Evolutionary conservation across 495 filamentous ascomycete genomes (phyloP).

Genomic region (Beverwykella pulmonaria): DNA sequence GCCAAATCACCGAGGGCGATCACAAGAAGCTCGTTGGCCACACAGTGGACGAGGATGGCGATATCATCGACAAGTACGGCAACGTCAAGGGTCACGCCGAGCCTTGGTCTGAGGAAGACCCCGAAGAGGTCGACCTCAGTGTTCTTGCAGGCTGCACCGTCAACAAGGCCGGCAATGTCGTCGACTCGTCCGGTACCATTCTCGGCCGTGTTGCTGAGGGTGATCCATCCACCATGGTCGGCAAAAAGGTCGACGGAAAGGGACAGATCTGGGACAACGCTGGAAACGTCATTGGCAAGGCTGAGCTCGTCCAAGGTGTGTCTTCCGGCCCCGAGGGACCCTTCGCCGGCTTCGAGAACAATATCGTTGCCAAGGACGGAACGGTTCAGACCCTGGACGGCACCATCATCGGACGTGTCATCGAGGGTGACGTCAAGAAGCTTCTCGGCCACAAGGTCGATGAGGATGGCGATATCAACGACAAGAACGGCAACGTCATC

Average conservation of each 20-base stretch:
- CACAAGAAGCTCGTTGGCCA: slow-evolving; percentile 73
- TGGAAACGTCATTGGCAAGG: slow-evolving; percentile 75
- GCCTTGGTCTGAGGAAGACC: slow-evolving; percentile 64
- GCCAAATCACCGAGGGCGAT: slow-evolving; percentile 73
- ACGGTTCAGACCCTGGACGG: slow-evolving; percentile 64
- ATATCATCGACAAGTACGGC: slow-evolving; percentile 78
- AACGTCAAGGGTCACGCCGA: slow-evolving; percentile 79
- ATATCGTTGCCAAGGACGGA: slow-evolving; percentile 75
- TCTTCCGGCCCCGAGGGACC: slow-evolving; percentile 67
- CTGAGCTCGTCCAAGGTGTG: slow-evolving; percentile 75
- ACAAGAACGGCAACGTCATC: slow-evolving; percentile 79
- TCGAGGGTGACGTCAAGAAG: slow-evolving; percentile 70
- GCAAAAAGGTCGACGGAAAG: slow-evolving; percentile 78
- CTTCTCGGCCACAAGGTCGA: slow-evolving; percentile 77
- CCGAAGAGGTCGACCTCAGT: slow-evolving; percentile 64
- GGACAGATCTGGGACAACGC: slow-evolving; percentile 81
- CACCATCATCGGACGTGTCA: slow-evolving; percentile 71
- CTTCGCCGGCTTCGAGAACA: slow-evolving; percentile 75
- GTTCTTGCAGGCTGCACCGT: slow-evolving; percentile 78
- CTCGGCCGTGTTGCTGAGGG: slow-evolving; percentile 77
- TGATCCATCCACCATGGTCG: slow-evolving; percentile 67
- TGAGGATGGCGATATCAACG: slow-evolving; percentile 79
- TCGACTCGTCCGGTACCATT: slow-evolving; percentile 73
- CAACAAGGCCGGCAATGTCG: slow-evolving; percentile 83
- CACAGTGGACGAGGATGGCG: slow-evolving; percentile 78